These are phyloP conservation scores for Nakazawaea anatomiae DNA, from an alignment of 805 yeast genomes.

Conservation along the genomic window DNA sequence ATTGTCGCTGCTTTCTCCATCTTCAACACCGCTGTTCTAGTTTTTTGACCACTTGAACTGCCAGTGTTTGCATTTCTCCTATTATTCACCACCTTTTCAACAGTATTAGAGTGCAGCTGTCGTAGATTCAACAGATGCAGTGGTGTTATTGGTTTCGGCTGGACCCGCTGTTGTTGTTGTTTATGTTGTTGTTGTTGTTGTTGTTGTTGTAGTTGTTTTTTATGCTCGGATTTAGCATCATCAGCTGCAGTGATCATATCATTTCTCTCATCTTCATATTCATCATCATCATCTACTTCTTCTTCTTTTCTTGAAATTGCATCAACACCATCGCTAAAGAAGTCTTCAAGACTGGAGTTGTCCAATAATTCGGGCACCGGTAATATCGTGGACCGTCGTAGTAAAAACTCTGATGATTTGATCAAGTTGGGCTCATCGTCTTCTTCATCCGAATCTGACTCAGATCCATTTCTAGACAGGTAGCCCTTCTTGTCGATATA, in stretches of 20 bases:
- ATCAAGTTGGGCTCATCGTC: slow-evolving; percentile 1
- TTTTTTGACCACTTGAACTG: too few relatives aligned
- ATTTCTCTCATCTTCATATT: neutral
- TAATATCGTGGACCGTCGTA: slow-evolving; percentile 3
- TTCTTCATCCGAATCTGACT: neutral
- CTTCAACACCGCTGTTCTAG: neutral
- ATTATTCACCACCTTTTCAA: too few relatives aligned
- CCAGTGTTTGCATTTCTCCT: too few relatives aligned
- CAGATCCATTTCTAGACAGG: neutral
- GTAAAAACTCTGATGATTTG: slow-evolving; percentile 5
- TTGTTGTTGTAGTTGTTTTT: too few relatives aligned
- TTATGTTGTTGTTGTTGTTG: too few relatives aligned
- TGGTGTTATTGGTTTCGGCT: too few relatives aligned
- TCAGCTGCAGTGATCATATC: neutral
- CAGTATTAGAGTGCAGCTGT: too few relatives aligned
- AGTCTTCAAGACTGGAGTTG: neutral
- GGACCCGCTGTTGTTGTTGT: too few relatives aligned
- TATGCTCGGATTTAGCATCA: too few relatives aligned
- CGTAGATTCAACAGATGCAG: too few relatives aligned
- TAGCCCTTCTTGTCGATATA: slow-evolving; percentile 4
- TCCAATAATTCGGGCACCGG: slow-evolving; percentile 1
- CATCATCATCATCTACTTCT: neutral
- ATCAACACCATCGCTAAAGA: slow-evolving; percentile 2
- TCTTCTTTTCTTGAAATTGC: neutral
- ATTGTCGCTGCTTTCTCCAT: neutral